phyloP scores from a whole-genome alignment of 2,329 filamentous ascomycete species.

The Fusarium pseudonygamai region DNA sequence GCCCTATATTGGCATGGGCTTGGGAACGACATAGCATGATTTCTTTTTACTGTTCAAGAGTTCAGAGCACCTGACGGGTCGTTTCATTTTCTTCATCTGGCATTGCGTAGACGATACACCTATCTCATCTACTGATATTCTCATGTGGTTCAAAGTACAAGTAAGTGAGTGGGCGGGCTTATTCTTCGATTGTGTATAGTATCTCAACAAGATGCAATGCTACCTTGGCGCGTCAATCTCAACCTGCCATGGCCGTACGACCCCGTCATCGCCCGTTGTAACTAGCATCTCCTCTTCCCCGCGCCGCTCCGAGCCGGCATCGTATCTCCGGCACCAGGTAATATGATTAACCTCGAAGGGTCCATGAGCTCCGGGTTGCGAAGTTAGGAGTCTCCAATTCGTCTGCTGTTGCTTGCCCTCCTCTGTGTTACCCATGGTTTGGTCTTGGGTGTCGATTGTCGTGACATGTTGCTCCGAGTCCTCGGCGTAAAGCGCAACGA shows the following conservation, averaged over 20 bases:
- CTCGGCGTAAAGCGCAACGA: constrained; percentile 74
- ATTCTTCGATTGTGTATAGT: constrained; percentile 4
- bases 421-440: constrained; percentile 39
- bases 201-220: constrained; percentile 7
- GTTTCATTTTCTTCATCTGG: neutral
- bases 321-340: constrained; percentile 83
- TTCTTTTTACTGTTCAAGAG: constrained; percentile 29
- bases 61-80: constrained; percentile 2
- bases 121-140: neutral
- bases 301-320: constrained; percentile 65
- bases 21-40: constrained; percentile 40
- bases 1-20: constrained; percentile 38
- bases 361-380: constrained; percentile 80
- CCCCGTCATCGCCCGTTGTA: constrained; percentile 91
- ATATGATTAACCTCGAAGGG: constrained; percentile 96
- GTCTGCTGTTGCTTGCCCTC: constrained; percentile 36
- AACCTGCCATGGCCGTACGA: constrained; percentile 85
- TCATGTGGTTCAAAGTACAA: neutral
- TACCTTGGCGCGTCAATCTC: constrained; percentile 26
- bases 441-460: constrained; percentile 38
- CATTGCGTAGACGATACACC: neutral
- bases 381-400: constrained; percentile 77
- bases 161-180: neutral
- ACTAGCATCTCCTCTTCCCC: constrained; percentile 83
- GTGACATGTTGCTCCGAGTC: constrained; percentile 11